Evolutionary conservation across 2,329 filamentous ascomycete species (phyloP).

Genomic region (Fusarium dimerum): DNA sequence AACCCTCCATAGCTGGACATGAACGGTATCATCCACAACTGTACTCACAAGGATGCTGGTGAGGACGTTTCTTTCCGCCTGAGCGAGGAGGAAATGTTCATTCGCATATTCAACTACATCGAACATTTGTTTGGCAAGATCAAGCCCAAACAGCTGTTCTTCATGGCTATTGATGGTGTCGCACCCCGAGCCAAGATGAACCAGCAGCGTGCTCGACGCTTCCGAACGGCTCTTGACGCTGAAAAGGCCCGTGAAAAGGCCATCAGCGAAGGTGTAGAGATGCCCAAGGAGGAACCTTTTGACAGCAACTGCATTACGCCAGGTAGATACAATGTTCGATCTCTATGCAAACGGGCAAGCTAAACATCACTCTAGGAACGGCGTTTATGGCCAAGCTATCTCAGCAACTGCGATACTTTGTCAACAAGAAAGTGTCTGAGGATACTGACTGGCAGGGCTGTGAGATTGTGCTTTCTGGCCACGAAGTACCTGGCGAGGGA

Average conservation of each 20-base stretch:
- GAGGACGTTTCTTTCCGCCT: constrained; percentile 90
- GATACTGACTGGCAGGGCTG: constrained; percentile 97
- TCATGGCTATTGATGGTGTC: constrained; percentile 99
- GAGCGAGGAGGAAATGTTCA: constrained; percentile 99
- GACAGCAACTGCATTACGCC: constrained; percentile 99
- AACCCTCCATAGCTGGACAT: constrained; percentile 69
- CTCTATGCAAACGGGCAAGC: no score
- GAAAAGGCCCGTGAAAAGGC: constrained; percentile 92
- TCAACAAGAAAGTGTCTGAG: constrained; percentile 98
- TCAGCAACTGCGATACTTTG: constrained; percentile 92
- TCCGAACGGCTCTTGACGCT: constrained; percentile 88
- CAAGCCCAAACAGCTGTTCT: constrained; percentile 97
- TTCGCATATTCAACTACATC: constrained; percentile 99
- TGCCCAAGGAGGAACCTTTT: constrained; percentile 94
- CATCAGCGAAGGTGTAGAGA: constrained; percentile 81
- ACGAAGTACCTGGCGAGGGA: constrained; percentile 96
- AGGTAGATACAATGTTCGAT: constrained; percentile 44
- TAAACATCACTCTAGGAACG: constrained; percentile 52
- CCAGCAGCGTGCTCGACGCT: constrained; percentile 92
- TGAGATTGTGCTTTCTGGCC: constrained; percentile 92
- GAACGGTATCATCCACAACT: constrained; percentile 99
- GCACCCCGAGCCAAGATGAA: constrained; percentile 99
- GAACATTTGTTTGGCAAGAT: constrained; percentile 99
- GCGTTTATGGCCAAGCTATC: constrained; percentile 98
- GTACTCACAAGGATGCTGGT: constrained; percentile 88